phyloP scores from a whole-genome alignment of 2,329 filamentous ascomycete genomes.

The Calonectria pseudoturangicola region DNA sequence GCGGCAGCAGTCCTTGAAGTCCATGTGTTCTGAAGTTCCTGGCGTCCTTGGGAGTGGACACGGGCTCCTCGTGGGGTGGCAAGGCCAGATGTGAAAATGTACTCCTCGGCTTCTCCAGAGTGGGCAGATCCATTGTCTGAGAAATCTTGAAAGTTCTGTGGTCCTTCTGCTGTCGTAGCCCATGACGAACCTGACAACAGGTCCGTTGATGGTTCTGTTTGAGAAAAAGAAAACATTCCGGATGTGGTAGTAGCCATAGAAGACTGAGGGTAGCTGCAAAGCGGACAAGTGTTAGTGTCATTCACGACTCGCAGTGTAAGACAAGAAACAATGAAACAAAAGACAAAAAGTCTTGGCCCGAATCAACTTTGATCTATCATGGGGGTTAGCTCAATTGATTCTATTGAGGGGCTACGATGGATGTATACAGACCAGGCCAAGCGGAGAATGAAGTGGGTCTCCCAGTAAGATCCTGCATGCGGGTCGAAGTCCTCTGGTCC shows the following conservation, averaged over 20 bases:
- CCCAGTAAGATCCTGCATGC: constrained; percentile 46
- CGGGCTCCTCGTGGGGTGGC: constrained; percentile 70
- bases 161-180: constrained; percentile 74
- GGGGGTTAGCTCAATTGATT: constrained; percentile 51
- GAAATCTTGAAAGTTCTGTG: constrained; percentile 76
- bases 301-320: constrained; percentile 64
- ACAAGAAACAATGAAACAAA: constrained; percentile 56
- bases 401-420: constrained; percentile 44
- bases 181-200: constrained; percentile 73
- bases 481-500: constrained; percentile 38
- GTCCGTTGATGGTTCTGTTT: constrained; percentile 76
- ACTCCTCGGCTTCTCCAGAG: constrained; percentile 73
- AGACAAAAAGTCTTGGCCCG: constrained; percentile 58
- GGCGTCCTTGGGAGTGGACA: constrained; percentile 63
- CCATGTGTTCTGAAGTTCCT: constrained; percentile 71
- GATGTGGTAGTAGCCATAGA: constrained; percentile 69
- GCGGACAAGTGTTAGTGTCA: constrained; percentile 75
- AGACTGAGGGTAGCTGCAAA: constrained; percentile 74
- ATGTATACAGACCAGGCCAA: constrained; percentile 55
- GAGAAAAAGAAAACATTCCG: constrained; percentile 75
- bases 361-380: constrained; percentile 75
- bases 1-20: constrained; percentile 60
- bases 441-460: constrained; percentile 35
- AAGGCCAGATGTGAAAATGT: constrained; percentile 72
- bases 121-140: constrained; percentile 70